Percentiles rank a stretch among this genome's conserved stretches.
These are phyloP conservation scores for Smittium mucronatum DNA, from an alignment of 371 early-diverging fungal species.

Conservation along the genomic window DNA sequence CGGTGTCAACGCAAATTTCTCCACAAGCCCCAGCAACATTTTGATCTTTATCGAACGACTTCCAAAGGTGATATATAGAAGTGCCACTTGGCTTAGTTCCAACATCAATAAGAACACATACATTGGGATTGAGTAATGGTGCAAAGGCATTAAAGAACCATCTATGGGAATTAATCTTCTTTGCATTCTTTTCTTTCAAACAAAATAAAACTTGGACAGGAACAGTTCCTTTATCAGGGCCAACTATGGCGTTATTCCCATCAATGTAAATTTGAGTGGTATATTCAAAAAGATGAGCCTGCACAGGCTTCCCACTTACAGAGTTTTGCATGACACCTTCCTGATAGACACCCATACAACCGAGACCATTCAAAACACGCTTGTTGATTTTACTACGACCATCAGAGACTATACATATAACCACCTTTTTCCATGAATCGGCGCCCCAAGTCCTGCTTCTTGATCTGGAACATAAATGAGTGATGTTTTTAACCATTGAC, in stretches of 20 bases:
- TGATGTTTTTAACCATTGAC: conserved; percentile 76
- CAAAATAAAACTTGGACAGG: conserved; percentile 85
- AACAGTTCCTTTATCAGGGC: conserved; percentile 55
- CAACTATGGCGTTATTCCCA: conserved; percentile 45
- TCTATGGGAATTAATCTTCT: conserved; percentile 90
- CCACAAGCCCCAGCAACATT: conserved; percentile 88
- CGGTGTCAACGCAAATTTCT: conserved; percentile 82
- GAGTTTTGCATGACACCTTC: conserved; percentile 68
- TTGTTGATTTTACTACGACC: conserved; percentile 60
- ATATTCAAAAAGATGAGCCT: conserved; percentile 83
- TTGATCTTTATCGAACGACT: conserved; percentile 79
- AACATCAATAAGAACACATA: conserved; percentile 82
- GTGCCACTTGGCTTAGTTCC: conserved; percentile 75
- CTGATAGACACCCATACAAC: conserved; percentile 79
- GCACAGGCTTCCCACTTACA: conserved; percentile 49
- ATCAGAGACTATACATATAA: conserved; percentile 75
- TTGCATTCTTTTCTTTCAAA: conserved; percentile 75
- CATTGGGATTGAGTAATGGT: conserved; percentile 65
- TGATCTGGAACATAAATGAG: conserved; percentile 64
- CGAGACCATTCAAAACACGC: conserved; percentile 64
- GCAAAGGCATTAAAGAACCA: conserved; percentile 95
- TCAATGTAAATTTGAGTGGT: conserved; percentile 72
- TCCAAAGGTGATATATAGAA: conserved; percentile 82
- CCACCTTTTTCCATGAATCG: conserved; percentile 80
- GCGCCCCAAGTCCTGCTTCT: conserved; percentile 68